phyloP scores from a whole-genome alignment of 106 monocot genomes.

The Xerophyta viscosa region DNA sequence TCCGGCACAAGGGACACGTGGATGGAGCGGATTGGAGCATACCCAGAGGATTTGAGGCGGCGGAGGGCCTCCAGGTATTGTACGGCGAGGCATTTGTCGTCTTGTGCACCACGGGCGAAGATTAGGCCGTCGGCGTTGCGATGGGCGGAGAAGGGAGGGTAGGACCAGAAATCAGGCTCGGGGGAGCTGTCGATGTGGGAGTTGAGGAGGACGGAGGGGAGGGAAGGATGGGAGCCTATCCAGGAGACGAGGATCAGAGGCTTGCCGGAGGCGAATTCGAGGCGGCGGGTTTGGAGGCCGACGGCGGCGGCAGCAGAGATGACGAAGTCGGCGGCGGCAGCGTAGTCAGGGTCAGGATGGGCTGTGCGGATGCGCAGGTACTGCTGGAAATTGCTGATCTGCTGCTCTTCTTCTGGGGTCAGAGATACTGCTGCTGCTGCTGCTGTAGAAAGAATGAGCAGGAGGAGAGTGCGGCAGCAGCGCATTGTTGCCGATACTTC shows the following conservation, averaged over 20 bases:
- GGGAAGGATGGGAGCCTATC: slow-evolving; percentile 54
- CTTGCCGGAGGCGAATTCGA: slow-evolving; percentile 54
- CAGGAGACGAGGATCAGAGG: slow-evolving; percentile 67
- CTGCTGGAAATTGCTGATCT: slow-evolving; percentile 44
- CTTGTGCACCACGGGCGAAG: slow-evolving; percentile 90
- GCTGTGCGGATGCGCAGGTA: slow-evolving; percentile 89
- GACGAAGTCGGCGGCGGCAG: slow-evolving; percentile 66
- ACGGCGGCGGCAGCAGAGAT: slow-evolving; percentile 33
- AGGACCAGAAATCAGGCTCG: slow-evolving; percentile 45
- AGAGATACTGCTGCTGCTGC: neutral
- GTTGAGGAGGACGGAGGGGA: slow-evolving; percentile 89
- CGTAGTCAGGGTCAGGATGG: slow-evolving; percentile 81
- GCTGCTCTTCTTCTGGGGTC: slow-evolving; percentile 17
- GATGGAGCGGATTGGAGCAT: slow-evolving; percentile 58
- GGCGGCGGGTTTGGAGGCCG: slow-evolving; percentile 25
- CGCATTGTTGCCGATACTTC: no score
- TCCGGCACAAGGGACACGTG: slow-evolving; percentile 87
- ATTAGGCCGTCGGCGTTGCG: slow-evolving; percentile 58
- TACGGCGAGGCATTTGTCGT: slow-evolving; percentile 86
- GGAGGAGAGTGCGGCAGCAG: neutral
- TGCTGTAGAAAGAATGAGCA: neutral
- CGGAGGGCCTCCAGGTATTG: slow-evolving; percentile 87
- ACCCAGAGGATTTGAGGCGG: slow-evolving; percentile 30
- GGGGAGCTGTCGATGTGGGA: slow-evolving; percentile 88
- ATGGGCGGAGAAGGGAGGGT: slow-evolving; percentile 72